phyloP scores from a whole-genome alignment of 495 filamentous ascomycete genomes.

The Apodospora peruviana region DNA sequence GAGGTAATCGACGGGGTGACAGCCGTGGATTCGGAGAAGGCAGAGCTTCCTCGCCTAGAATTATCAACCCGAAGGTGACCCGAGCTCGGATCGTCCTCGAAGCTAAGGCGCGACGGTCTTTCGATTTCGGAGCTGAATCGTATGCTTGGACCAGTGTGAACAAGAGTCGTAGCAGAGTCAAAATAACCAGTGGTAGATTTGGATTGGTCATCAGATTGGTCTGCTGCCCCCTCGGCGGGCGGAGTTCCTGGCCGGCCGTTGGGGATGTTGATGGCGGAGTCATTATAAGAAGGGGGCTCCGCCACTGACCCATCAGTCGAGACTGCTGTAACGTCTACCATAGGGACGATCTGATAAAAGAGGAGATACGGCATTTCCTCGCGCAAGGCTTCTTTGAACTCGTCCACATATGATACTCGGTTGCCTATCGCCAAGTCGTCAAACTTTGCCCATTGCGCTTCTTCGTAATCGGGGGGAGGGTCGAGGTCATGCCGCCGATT shows the following conservation, averaged over 20 bases:
- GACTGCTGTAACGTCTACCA: constrained; percentile 59
- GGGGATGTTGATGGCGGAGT: constrained; percentile 22
- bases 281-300: constrained; percentile 52
- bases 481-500: constrained; percentile 49
- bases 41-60: constrained; percentile 41
- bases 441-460: constrained; percentile 79
- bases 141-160: constrained; percentile 24
- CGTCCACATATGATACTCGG: constrained; percentile 69
- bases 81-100: constrained; percentile 30
- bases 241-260: constrained; percentile 19
- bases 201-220: constrained; percentile 18
- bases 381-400: constrained; percentile 64
- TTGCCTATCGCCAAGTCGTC: constrained; percentile 66
- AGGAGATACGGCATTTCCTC: constrained; percentile 91
- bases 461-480: constrained; percentile 46
- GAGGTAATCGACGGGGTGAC: constrained; percentile 31
- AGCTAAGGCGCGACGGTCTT: constrained; percentile 23
- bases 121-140: constrained; percentile 38
- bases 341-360: constrained; percentile 90
- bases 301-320: constrained; percentile 46
- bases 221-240: constrained; percentile 3
- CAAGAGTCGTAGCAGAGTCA: constrained; percentile 27
- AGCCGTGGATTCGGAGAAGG: constrained; percentile 41
- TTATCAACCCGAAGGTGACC: constrained; percentile 25
- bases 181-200: constrained; percentile 38